Percentiles rank a stretch among this genome's conserved stretches.
Conservation (phyloP, 345 rosid species). For the Pistacia vera region DNA sequence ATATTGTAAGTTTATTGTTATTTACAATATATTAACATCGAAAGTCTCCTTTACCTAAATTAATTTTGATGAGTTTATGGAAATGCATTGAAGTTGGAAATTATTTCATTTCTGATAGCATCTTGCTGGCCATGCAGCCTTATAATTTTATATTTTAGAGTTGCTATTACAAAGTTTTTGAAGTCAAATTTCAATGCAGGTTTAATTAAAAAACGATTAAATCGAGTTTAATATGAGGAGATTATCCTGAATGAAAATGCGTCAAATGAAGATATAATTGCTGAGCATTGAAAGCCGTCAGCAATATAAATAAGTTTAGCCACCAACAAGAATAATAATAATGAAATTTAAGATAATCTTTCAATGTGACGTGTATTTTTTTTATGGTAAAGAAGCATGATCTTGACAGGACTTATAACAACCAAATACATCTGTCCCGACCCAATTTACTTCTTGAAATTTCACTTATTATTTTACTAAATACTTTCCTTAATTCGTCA, state of each 20-base stretch:
- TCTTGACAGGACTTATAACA: slow-evolving; percentile 21
- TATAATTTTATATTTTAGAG: no score
- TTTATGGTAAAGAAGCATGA: slow-evolving; percentile 11
- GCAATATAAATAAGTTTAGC: neutral
- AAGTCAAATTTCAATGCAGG: no score
- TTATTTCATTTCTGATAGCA: no score
- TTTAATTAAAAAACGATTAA: no score
- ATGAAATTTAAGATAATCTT: slow-evolving; percentile 1
- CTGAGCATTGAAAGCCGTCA: neutral
- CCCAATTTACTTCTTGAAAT: neutral
- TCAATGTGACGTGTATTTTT: slow-evolving; percentile 8
- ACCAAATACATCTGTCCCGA: slow-evolving; percentile 4
- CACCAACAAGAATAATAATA: neutral
- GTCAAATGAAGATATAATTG: neutral
- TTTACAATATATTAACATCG: no score
- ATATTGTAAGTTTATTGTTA: no score
- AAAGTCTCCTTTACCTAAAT: no score
- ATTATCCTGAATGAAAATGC: neutral
- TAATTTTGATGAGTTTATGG: no score
- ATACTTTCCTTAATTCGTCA: neutral
- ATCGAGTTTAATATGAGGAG: neutral
- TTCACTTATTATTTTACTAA: neutral
- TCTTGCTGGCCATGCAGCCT: no score
- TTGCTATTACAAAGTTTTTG: no score
- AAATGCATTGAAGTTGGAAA: no score